phyloP scores from a whole-genome alignment of 176 grass and related monocot species.

The Oryza australiensis region DNA sequence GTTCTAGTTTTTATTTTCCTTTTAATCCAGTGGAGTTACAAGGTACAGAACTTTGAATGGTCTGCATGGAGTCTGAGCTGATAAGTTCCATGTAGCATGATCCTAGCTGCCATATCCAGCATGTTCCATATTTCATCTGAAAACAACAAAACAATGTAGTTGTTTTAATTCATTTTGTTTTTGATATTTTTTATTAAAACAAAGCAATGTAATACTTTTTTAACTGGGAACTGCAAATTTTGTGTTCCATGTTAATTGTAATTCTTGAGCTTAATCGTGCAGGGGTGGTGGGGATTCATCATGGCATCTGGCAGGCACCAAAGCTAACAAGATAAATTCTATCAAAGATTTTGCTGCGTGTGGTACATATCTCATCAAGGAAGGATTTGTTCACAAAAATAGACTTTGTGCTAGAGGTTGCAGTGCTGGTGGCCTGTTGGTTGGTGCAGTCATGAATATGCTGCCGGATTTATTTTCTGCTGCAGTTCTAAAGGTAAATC shows the following conservation, averaged over 20 bases:
- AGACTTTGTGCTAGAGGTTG: conserved; percentile 76
- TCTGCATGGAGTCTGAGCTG: neutral
- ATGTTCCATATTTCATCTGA: neutral
- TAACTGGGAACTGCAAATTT: conserved; percentile 1
- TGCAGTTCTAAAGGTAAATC: conserved; percentile 82
- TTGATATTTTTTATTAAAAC: conserved; percentile 7
- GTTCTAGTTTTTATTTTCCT: neutral
- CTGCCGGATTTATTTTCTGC: conserved; percentile 80
- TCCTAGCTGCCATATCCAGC: neutral
- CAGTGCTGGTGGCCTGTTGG: conserved; percentile 84
- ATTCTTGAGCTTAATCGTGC: conserved; percentile 39
- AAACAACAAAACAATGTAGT: neutral
- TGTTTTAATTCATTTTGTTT: neutral
- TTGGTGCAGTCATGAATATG: conserved; percentile 76
- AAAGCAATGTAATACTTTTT: conserved; percentile 1
- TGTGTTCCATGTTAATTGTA: conserved; percentile 24
- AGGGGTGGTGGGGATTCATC: conserved; percentile 76
- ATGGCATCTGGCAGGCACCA: conserved; percentile 77
- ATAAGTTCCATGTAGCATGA: conserved; percentile 8
- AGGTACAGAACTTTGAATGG: conserved; percentile 1
- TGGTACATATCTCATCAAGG: conserved; percentile 68
- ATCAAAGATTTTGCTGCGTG: conserved; percentile 83
- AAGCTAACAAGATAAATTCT: conserved; percentile 82
- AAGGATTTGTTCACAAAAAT: conserved; percentile 81
- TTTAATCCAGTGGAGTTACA: neutral